Evolutionary conservation across 768 basidiomycete species (phyloP), one percentile per base, ranked within the genome.

Genomic region (Pleurotus platypus): DNA sequence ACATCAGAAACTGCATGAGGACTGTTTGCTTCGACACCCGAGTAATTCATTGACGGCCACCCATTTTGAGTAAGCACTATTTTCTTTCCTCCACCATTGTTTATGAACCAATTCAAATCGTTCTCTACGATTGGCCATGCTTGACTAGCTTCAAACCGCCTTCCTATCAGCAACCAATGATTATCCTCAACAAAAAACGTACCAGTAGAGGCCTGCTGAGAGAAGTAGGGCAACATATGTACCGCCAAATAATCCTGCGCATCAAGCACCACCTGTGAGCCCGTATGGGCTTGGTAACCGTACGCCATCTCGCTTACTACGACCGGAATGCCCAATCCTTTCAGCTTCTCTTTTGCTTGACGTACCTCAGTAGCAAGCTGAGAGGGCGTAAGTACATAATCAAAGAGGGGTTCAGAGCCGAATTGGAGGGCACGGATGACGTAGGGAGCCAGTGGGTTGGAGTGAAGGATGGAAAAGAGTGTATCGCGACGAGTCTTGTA

Each of bases 31-130:
- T 88, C 73, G 5, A 91, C 86, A 4, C 81, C 74, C 1, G 66
- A 35, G 11, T 79, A 89, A 0, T 83, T 85, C 47, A 73, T 72
- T 0, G 87, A 88, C 1, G 89, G 89, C 89, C 89, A 91, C 40
- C 89, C 88, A 65, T 89, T 90, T 87, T 90, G 79, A 61, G 81
- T 85, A 40, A 89, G 73, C 62, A 86, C 86, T 66, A 90, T 87
- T 70, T 90, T 90, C 75, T 90, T 90, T 8, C 81, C 82, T 24
- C 78, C 64, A 3, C 81, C 84, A 53, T 85, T 76, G 13, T 73
- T 64, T 37, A 85, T 75, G 63, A 90, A 90, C 81, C 84, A 90
- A 58, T 86, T 67, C 55, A 89, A 65, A 64, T 90, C 87, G 0
- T 64, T 67, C 58, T 73, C 48, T 0, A 90, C 82, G 22, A 85